Conservation (phyloP, 148 eudicot species). For the Camellia sinensis region DNA sequence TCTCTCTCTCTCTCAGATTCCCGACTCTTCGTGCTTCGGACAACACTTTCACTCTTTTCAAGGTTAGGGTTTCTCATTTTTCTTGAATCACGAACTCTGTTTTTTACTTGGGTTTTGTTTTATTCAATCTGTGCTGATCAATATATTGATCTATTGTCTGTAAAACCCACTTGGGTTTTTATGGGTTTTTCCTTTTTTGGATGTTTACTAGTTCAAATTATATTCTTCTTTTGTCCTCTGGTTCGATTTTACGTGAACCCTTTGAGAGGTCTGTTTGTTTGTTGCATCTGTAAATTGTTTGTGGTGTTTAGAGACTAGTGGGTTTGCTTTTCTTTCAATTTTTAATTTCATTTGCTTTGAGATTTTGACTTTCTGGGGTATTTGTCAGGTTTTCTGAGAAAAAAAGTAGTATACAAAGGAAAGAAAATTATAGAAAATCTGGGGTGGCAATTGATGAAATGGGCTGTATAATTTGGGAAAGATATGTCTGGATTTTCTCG, state of each 20-base stretch:
- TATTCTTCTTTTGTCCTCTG: not conserved
- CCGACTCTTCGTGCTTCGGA: not conserved
- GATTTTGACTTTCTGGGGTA: not conserved
- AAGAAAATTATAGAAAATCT: not conserved
- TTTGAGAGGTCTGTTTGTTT: not conserved
- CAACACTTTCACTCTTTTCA: not conserved
- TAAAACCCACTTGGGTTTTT: not conserved
- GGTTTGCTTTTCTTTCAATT: not conserved
- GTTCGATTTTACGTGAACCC: not conserved
- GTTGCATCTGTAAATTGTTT: not conserved
- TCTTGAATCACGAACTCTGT: too few species aligned
- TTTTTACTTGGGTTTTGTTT: not conserved
- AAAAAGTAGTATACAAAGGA: not conserved
- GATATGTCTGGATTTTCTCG: constrained; percentile 23
- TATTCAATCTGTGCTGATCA: not conserved
- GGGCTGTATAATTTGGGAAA: constrained; percentile 35
- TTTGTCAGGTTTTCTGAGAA: constrained; percentile 14
- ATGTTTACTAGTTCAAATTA: not conserved
- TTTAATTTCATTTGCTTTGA: not conserved
- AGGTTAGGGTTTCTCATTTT: not conserved
- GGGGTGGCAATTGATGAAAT: constrained; percentile 24
- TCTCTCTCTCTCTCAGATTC: not conserved
- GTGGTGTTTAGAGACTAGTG: not conserved
- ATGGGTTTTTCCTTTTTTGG: too few species aligned
- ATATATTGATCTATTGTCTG: not conserved